Conservation (phyloP, 148 eudicot genomes). For the Silene conica region DNA sequence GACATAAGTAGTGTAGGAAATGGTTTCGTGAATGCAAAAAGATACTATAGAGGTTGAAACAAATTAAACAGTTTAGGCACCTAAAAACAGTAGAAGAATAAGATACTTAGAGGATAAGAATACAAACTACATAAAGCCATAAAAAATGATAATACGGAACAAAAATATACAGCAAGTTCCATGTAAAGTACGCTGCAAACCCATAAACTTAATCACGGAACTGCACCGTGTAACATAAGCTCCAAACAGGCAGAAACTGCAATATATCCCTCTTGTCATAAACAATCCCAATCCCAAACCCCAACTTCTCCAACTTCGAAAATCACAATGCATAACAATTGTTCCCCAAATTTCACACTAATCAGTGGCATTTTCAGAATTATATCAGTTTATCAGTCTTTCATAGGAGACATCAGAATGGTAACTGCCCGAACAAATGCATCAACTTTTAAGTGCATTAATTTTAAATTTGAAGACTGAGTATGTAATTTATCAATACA, state of each 20-base stretch:
- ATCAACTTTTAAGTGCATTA: no score
- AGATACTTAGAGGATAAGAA: no score
- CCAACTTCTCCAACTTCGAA: neutral
- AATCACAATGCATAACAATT: neutral
- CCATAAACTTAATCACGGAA: neutral
- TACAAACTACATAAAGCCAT: no score
- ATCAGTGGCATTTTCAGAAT: neutral
- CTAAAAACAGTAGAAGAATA: no score
- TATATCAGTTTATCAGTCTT: neutral
- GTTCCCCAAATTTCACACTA: neutral
- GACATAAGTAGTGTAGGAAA: no score
- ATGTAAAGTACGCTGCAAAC: neutral
- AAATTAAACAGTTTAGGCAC: no score
- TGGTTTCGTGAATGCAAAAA: no score
- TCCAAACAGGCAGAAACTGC: constrained; percentile 3
- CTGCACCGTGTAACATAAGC: neutral
- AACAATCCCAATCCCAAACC: neutral
- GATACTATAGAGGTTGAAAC: no score
- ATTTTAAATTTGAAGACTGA: no score
- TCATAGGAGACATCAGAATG: neutral
- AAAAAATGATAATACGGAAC: no score
- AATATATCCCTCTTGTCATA: neutral
- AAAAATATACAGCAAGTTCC: neutral
- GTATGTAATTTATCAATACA: no score
- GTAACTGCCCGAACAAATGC: neutral